A percentile compares a stretch with the other conserved stretches of the same genome.
phyloP scores from a whole-genome alignment of 2,329 filamentous ascomycete species.

The Bipolaris victoriae region DNA sequence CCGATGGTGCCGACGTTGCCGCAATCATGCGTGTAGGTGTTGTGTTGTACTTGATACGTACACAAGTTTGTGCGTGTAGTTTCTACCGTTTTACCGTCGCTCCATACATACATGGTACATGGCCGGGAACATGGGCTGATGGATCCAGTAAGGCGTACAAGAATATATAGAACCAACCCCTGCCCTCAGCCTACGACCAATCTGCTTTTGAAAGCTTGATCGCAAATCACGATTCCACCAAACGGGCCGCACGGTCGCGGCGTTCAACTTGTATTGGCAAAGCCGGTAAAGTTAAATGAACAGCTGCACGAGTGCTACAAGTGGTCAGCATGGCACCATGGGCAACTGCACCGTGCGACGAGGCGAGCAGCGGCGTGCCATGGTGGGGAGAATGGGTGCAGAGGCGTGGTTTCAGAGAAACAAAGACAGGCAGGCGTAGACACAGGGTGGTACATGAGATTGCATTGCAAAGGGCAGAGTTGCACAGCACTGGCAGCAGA shows the following conservation, averaged over 20 bases:
- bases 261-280: slow-evolving; percentile 16
- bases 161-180: no score
- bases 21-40: neutral
- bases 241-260: slow-evolving; percentile 16
- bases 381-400: slow-evolving; percentile 10
- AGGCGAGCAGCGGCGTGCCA: neutral
- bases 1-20: neutral
- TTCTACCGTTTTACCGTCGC: no score
- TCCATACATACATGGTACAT: no score
- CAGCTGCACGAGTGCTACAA: slow-evolving; percentile 1
- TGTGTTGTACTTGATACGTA: no score
- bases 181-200: slow-evolving; percentile 3
- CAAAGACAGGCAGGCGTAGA: neutral
- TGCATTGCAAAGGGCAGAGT: slow-evolving; percentile 29
- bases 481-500: slow-evolving; percentile 32
- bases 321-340: neutral
- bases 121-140: no score
- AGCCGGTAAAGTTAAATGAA: slow-evolving; percentile 7
- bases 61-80: no score
- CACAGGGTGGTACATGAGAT: slow-evolving; percentile 4
- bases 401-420: slow-evolving; percentile 16
- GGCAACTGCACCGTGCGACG: neutral
- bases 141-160: no score
- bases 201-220: slow-evolving; percentile 11
- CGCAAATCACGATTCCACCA: slow-evolving; percentile 2